Conservation (phyloP, 345 rosid genomes). For the Rhizophora mangle region DNA sequence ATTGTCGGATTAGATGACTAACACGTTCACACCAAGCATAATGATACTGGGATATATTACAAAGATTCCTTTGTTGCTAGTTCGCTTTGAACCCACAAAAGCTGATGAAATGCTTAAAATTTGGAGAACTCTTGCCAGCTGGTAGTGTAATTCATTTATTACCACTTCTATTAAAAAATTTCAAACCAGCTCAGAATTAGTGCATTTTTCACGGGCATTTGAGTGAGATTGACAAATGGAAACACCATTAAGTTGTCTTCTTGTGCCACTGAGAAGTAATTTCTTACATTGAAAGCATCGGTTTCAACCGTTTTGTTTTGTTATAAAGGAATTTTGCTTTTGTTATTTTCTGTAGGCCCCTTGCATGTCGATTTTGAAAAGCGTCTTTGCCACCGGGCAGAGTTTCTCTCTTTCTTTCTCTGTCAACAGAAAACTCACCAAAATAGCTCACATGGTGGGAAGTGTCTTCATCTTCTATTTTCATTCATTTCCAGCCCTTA, state of each 20-base stretch:
- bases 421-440: background rate
- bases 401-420: background rate
- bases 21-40: no score
- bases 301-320: slow-evolving; percentile 10
- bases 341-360: background rate
- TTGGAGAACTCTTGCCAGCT: background rate
- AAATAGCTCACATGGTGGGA: slow-evolving; percentile 2
- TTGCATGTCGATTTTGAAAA: slow-evolving; percentile 10
- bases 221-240: background rate
- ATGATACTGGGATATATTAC: no score
- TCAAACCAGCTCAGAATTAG: no score
- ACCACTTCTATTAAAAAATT: no score
- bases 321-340: background rate
- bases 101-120: background rate
- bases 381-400: slow-evolving; percentile 15
- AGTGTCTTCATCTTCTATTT: background rate
- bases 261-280: background rate
- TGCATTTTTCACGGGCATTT: background rate
- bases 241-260: background rate
- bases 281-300: slow-evolving; percentile 3
- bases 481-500: background rate
- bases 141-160: no score
- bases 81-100: no score
- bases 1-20: no score
- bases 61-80: no score